These are phyloP conservation scores for Colletotrichum euphorbiae DNA, from an alignment of 2,329 filamentous ascomycete species.

Conservation along the genomic window DNA sequence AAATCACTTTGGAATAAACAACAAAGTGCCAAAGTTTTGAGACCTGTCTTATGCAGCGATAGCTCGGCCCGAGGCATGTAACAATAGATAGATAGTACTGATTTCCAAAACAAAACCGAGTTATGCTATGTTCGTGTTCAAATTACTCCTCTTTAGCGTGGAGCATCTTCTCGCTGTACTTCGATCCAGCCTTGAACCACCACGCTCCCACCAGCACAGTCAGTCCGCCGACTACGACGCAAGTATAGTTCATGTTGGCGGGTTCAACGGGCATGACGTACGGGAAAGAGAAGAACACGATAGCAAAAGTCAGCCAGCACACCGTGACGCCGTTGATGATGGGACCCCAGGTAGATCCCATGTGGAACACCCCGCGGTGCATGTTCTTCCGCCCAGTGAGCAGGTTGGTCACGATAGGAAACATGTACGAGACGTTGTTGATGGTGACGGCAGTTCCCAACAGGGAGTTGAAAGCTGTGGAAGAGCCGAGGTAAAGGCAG, in stretches of 20 bases:
- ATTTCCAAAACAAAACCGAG: no score
- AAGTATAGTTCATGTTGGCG: conserved; percentile 62
- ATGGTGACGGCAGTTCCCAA: conserved; percentile 54
- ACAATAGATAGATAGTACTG: no score
- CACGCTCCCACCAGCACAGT: conserved; percentile 52
- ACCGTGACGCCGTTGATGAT: conserved; percentile 52
- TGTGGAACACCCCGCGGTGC: conserved; percentile 53
- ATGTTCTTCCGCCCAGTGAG: conserved; percentile 54
- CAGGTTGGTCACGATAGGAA: conserved; percentile 59
- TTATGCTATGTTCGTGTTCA: neutral
- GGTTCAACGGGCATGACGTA: conserved; percentile 53
- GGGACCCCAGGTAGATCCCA: conserved; percentile 48
- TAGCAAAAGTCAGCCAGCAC: conserved; percentile 53
- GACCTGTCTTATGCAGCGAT: no score
- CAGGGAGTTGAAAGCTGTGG: conserved; percentile 58
- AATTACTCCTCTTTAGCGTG: conserved; percentile 48
- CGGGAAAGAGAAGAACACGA: conserved; percentile 59
- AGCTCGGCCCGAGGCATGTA: no score
- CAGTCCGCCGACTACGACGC: conserved; percentile 56
- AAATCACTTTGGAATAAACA: no score
- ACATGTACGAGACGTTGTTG: conserved; percentile 58
- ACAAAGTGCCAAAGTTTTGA: no score
- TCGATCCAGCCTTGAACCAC: conserved; percentile 56
- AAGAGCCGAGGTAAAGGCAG: conserved; percentile 56
- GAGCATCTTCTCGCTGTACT: conserved; percentile 53